These are phyloP conservation scores for Kodamaea kaohsiungensis DNA, from an alignment of 805 yeast genomes.

Conservation along the genomic window DNA sequence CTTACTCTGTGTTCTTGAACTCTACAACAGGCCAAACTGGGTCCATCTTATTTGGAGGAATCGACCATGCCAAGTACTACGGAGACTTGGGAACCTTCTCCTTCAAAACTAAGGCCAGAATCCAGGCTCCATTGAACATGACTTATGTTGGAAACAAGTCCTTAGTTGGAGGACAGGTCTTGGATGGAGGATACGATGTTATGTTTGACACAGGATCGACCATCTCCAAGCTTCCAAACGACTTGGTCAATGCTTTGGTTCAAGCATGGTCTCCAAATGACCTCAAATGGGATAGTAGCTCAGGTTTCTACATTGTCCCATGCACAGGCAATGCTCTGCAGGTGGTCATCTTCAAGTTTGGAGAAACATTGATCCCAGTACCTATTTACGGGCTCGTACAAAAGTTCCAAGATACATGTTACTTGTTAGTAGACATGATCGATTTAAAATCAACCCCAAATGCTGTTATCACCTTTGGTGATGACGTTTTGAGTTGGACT, in stretches of 20 bases:
- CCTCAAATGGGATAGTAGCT: constrained; percentile 5
- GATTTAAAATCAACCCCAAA: constrained; percentile 1
- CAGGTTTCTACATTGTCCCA: constrained; percentile 10
- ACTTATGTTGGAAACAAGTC: constrained; percentile 3
- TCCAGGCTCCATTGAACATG: constrained; percentile 4
- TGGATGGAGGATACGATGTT: constrained; percentile 8
- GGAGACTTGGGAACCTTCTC: constrained; percentile 41
- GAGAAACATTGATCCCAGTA: constrained; percentile 7
- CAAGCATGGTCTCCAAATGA: constrained; percentile 6
- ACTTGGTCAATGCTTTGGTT: constrained; percentile 6
- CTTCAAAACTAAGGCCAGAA: constrained; percentile 3
- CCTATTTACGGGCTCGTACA: constrained; percentile 6
- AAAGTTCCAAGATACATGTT: constrained; percentile 9
- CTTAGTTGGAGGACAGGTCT: not conserved
- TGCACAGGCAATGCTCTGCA: constrained; percentile 3
- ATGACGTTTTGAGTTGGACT: constrained; percentile 59
- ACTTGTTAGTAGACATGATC: constrained; percentile 6
- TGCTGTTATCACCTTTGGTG: constrained; percentile 48
- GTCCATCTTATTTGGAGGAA: constrained; percentile 69
- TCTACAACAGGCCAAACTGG: constrained; percentile 45
- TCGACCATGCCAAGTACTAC: constrained; percentile 60
- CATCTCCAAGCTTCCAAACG: constrained; percentile 8
- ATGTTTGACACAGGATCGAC: constrained; percentile 10
- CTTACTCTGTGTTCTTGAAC: constrained; percentile 66
- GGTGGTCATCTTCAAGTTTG: constrained; percentile 6